These are phyloP conservation scores for Hypoxylon sp. DNA, from an alignment of 2,329 filamentous ascomycete species.

Conservation along the genomic window DNA sequence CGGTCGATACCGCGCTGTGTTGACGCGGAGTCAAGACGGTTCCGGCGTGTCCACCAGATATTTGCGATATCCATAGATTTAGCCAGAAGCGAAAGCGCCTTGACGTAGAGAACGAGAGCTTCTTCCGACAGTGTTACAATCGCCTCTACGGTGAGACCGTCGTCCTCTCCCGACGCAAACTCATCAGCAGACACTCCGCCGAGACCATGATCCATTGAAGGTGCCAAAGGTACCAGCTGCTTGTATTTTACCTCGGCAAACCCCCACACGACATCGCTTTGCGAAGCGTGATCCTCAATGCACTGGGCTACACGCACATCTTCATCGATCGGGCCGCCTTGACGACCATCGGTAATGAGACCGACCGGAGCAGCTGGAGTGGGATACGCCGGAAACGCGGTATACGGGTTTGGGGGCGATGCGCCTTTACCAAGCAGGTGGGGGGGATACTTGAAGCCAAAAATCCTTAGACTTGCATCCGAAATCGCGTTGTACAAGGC, in stretches of 20 bases:
- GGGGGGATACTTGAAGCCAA: slow-evolving; percentile 77
- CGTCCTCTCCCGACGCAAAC: slow-evolving; percentile 70
- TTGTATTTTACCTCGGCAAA: slow-evolving; percentile 99
- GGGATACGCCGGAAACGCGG: slow-evolving; percentile 87
- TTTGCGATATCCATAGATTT: slow-evolving; percentile 97
- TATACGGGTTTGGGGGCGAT: slow-evolving; percentile 81
- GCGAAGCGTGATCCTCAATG: slow-evolving; percentile 91
- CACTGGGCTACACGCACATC: slow-evolving; percentile 81
- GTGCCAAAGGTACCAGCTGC: slow-evolving; percentile 90
- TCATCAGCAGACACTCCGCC: slow-evolving; percentile 70
- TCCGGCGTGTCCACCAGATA: slow-evolving; percentile 88
- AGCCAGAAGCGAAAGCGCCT: slow-evolving; percentile 87
- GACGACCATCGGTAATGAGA: slow-evolving; percentile 75
- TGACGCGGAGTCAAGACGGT: slow-evolving; percentile 69
- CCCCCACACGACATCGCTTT: slow-evolving; percentile 95
- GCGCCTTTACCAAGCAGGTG: slow-evolving; percentile 70
- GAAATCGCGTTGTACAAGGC: slow-evolving; percentile 96
- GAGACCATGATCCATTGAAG: slow-evolving; percentile 78
- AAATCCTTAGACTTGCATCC: slow-evolving; percentile 83
- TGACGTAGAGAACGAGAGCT: slow-evolving; percentile 94
- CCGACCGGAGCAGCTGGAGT: slow-evolving; percentile 70
- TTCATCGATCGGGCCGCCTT: slow-evolving; percentile 75
- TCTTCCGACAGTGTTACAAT: slow-evolving; percentile 91
- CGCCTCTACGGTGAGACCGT: slow-evolving; percentile 86
- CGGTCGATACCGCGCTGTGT: slow-evolving; percentile 55